phyloP scores from a whole-genome alignment of 805 yeast species.

The Candida dajiaensis region DNA sequence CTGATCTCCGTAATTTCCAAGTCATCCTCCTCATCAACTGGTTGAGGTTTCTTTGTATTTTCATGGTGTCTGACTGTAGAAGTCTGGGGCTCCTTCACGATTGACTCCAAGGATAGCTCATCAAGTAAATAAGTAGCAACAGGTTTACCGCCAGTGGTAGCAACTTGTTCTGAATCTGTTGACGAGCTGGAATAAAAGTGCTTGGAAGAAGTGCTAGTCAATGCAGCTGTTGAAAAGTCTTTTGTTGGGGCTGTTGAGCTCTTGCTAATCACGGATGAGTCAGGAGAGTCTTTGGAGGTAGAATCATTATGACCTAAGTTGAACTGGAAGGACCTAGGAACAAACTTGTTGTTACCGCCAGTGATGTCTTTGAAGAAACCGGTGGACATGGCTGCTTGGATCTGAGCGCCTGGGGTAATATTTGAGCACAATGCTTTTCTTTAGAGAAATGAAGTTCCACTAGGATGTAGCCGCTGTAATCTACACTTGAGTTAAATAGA shows the following conservation, averaged over 20 bases:
- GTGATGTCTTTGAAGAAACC: conserved; percentile 23
- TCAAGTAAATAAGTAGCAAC: not conserved
- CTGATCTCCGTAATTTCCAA: conserved; percentile 37
- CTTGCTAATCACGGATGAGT: not conserved
- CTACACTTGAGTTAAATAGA: not conserved
- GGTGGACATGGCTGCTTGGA: conserved; percentile 13
- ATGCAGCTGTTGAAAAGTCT: conserved; percentile 2
- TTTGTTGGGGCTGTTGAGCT: not conserved
- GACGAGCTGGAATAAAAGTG: conserved; percentile 3
- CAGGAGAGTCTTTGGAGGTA: conserved; percentile 1
- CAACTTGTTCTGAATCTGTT: not conserved
- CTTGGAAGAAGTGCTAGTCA: conserved; percentile 8
- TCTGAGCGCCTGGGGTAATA: not conserved
- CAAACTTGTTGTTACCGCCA: conserved; percentile 16
- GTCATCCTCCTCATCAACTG: conserved; percentile 25
- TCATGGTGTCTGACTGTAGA: not conserved
- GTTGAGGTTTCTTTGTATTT: not conserved
- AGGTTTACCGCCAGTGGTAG: conserved; percentile 3
- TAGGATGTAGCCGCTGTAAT: not conserved
- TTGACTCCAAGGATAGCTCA: conserved; percentile 6
- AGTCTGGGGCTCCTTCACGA: not conserved
- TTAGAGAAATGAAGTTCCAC: too few relatives aligned
- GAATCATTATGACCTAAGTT: conserved; percentile 10
- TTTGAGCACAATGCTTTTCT: too few relatives aligned
- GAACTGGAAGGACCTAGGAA: conserved; percentile 18